Evolutionary conservation across 768 basidiomycete species (phyloP), one percentile per base, ranked within the genome.

Genomic region (Rhodotorula kratochvilovae): DNA sequence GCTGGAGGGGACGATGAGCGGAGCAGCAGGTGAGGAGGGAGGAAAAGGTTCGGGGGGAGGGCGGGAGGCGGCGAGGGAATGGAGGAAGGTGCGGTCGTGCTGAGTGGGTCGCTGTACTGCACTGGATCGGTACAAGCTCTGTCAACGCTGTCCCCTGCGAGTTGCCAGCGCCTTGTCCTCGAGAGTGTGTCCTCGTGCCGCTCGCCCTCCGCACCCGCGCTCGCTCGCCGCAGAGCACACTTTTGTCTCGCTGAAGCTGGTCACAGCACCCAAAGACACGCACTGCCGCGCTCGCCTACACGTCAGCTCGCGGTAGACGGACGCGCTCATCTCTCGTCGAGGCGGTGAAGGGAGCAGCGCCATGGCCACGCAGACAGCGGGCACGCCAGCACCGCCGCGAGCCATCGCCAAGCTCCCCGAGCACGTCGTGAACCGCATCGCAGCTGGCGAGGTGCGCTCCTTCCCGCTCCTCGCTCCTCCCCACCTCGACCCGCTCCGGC

Each of bases 371-470:
- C 21, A 17, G 15, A 3, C 29, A 4, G 56, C 46, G 56, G 67
- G 35, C 29, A 23, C 36, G 17, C 29, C 56, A 8, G 10, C 43
- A 0, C 43, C 61, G 1, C 68, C 72, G 8, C 51, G 63, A 31
- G 56, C 72, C n/a, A 96, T 96, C 68, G 85, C 84, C 60, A 86
- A 88, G 33, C 85, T 95, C 3, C 86, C 89, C 29, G 87, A 94
- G 75, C 86, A 89, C 2, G 86, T 94, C 59, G 90, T 97, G 63
- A 95, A 95, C 78, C 85, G 89, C 53, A 97, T 97, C 74, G 93
- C 93, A 19, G 85, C 85, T 0, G 85, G 85, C 42, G 85, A 86
- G 80, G 85, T 84, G 51, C 53, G 82, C 67, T 33, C 5, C 11
- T 46, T 29, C 36, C n/a, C 15, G 21, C 55, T 45, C 10, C 33